A percentile compares a stretch with the other conserved stretches of the same genome.
phyloP scores from a whole-genome alignment of 2,329 filamentous ascomycete genomes.

The Bipolaris zeicola region DNA sequence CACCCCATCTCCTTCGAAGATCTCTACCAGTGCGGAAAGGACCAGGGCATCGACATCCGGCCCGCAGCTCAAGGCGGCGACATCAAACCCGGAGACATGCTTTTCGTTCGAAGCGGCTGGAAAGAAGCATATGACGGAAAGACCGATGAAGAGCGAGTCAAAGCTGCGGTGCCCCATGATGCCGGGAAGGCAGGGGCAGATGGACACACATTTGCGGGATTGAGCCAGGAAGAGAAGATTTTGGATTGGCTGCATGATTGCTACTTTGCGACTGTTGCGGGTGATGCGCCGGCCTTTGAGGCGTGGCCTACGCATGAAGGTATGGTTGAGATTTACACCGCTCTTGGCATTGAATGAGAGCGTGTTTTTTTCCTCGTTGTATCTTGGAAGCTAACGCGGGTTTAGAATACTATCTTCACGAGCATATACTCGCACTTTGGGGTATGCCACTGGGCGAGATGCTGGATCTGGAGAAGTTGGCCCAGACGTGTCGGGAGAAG shows the following conservation, averaged over 20 bases:
- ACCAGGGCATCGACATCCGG: constrained; percentile 67
- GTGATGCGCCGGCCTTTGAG: constrained; percentile 69
- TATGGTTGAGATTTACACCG: constrained; percentile 7
- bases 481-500: constrained; percentile 60
- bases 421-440: constrained; percentile 48
- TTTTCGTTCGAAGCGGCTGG: constrained; percentile 68
- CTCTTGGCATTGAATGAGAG: no score
- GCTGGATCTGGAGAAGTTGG: constrained; percentile 58
- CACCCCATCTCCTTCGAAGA: constrained; percentile 52
- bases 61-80: constrained; percentile 60
- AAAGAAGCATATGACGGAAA: constrained; percentile 62
- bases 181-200: constrained; percentile 45
- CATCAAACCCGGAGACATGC: constrained; percentile 66
- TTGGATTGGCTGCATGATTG: constrained; percentile 72
- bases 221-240: constrained; percentile 61
- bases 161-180: constrained; percentile 53
- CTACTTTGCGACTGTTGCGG: constrained; percentile 69
- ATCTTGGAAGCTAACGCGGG: background rate
- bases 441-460: constrained; percentile 51
- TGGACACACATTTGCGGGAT: constrained; percentile 54
- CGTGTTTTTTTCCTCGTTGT: no score
- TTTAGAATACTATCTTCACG: constrained; percentile 44
- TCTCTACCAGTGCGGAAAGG: constrained; percentile 63
- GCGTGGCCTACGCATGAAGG: constrained; percentile 61
- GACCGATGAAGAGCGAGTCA: constrained; percentile 40